Percentiles rank a stretch among this genome's conserved stretches.
phyloP scores from a whole-genome alignment of 2,329 filamentous ascomycete species.

The Arthrobotrys musiformis region DNA sequence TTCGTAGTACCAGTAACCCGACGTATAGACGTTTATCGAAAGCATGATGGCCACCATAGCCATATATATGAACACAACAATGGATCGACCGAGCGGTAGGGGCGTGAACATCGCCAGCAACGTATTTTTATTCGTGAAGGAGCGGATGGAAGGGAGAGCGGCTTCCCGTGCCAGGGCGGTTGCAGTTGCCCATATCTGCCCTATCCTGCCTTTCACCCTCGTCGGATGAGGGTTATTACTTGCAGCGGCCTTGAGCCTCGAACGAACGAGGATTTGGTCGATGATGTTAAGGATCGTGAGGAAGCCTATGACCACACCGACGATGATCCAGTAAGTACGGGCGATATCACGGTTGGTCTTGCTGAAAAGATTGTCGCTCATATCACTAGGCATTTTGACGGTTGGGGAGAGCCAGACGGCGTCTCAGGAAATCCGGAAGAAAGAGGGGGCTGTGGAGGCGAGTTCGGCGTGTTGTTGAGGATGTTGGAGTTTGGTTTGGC shows the following conservation, averaged over 20 bases:
- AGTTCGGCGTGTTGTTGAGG: constrained; percentile 27
- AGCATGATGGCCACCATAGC: constrained; percentile 64
- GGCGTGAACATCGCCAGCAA: constrained; percentile 70
- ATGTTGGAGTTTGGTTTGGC: constrained; percentile 33
- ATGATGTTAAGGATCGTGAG: constrained; percentile 45
- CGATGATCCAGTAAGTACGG: constrained; percentile 47
- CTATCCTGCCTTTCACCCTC: constrained; percentile 65
- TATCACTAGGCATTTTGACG: constrained; percentile 52
- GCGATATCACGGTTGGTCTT: constrained; percentile 43
- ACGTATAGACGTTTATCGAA: constrained; percentile 64
- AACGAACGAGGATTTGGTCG: constrained; percentile 37
- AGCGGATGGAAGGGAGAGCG: constrained; percentile 69
- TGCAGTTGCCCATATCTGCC: constrained; percentile 70
- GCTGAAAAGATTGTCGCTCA: constrained; percentile 51
- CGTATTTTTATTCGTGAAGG: constrained; percentile 63
- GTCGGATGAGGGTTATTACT: constrained; percentile 64
- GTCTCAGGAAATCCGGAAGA: not conserved
- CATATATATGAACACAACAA: constrained; percentile 71
- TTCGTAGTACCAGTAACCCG: constrained; percentile 71
- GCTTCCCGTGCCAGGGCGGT: constrained; percentile 70
- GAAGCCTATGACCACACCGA: constrained; percentile 43
- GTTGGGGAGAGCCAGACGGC: not conserved
- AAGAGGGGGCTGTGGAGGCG: not conserved
- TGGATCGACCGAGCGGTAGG: constrained; percentile 69
- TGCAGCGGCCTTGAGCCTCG: constrained; percentile 37